phyloP scores from a whole-genome alignment of 208 protist genomes.

The Leptomonas seymouri region DNA sequence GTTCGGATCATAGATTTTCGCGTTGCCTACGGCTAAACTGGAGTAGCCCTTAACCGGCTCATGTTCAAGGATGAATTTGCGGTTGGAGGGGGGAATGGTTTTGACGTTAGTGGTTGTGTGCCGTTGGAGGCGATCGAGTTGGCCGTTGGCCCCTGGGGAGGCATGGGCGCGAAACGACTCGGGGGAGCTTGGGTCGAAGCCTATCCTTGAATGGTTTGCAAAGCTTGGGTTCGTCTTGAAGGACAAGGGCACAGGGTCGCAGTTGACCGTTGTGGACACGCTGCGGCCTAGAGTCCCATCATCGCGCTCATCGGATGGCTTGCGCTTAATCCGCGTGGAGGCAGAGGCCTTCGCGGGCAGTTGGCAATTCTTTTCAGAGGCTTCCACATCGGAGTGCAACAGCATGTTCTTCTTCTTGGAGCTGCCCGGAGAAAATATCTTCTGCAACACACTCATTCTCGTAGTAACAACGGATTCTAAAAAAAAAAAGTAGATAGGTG shows the following conservation, averaged over 20 bases:
- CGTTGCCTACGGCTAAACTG: slow-evolving; percentile 18
- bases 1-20: background rate
- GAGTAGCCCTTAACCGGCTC: slow-evolving; percentile 5
- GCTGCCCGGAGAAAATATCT: slow-evolving; percentile 34
- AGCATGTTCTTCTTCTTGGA: slow-evolving; percentile 24
- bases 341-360: slow-evolving; percentile 7
- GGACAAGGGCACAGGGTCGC: slow-evolving; percentile 43
- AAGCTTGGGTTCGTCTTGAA: slow-evolving; percentile 42
- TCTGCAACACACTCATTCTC: slow-evolving; percentile 32
- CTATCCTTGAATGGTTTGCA: slow-evolving; percentile 9
- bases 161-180: slow-evolving; percentile 3
- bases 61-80: slow-evolving; percentile 27
- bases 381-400: slow-evolving; percentile 10
- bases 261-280: slow-evolving; percentile 34
- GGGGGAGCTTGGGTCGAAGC: background rate
- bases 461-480: background rate
- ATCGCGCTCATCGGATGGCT: slow-evolving; percentile 12
- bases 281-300: slow-evolving; percentile 16
- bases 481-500: background rate
- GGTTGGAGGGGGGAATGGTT: slow-evolving; percentile 15
- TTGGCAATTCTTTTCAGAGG: background rate
- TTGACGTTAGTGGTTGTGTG: slow-evolving; percentile 19
- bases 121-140: slow-evolving; percentile 21
- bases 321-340: slow-evolving; percentile 15
- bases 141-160: slow-evolving; percentile 4